Conservation (phyloP, 2,329 filamentous ascomycete genomes). For the Xylaria sp. region DNA sequence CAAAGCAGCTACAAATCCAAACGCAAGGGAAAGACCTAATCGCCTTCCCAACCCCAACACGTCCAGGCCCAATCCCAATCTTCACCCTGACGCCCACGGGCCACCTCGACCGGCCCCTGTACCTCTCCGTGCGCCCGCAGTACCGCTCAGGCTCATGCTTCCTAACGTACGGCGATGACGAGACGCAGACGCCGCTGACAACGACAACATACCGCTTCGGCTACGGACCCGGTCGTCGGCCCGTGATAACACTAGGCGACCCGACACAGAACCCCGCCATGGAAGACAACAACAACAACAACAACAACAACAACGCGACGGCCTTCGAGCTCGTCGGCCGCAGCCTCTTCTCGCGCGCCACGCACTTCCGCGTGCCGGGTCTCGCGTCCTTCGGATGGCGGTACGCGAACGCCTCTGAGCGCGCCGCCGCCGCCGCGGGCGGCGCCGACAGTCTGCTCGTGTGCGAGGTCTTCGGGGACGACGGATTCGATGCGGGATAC, state of each 20-base stretch:
- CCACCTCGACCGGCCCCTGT: conserved; percentile 55
- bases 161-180: conserved; percentile 54
- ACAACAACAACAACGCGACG: background rate
- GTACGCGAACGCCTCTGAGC: conserved; percentile 27
- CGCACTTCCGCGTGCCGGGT: conserved; percentile 20
- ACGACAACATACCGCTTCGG: conserved; percentile 57
- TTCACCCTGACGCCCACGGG: conserved; percentile 52
- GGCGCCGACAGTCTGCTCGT: conserved; percentile 59
- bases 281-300: background rate
- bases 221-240: conserved; percentile 61
- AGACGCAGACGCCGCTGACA: conserved; percentile 52
- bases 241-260: conserved; percentile 54
- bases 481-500: background rate
- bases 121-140: conserved; percentile 61
- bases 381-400: conserved; percentile 32
- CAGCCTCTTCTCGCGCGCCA: conserved; percentile 48
- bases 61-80: conserved; percentile 53
- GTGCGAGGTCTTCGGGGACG: conserved; percentile 53
- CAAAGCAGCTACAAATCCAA: conserved; percentile 60
- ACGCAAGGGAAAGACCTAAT: conserved; percentile 56
- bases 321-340: conserved; percentile 47
- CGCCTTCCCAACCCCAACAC: conserved; percentile 51
- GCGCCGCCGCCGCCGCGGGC: background rate
- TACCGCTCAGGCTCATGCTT: conserved; percentile 60
- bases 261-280: background rate